A percentile compares a stretch with the other conserved stretches of the same genome.
phyloP scores from a whole-genome alignment of 139 green algal species.

The Chlamydomonas urium region DNA sequence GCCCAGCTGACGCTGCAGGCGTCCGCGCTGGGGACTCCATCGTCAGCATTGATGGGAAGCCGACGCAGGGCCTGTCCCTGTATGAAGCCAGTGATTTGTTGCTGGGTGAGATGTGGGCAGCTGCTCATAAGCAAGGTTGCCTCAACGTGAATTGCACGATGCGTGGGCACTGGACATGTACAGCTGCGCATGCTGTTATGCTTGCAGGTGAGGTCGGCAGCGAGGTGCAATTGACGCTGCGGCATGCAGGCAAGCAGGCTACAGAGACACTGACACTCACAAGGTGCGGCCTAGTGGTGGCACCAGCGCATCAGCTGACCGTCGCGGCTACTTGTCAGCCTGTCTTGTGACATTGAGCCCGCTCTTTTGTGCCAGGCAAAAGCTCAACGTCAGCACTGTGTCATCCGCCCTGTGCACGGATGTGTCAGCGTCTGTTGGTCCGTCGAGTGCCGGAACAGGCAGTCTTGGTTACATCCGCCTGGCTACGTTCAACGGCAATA shows the following conservation, averaged over 20 bases:
- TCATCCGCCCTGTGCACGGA: conserved; percentile 53
- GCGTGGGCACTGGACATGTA: too few relatives aligned
- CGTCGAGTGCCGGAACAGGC: background rate
- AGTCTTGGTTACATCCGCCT: conserved; percentile 82
- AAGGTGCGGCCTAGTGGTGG: background rate
- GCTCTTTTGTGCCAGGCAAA: conserved; percentile 1
- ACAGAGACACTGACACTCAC: conserved; percentile 25
- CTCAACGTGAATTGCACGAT: too few relatives aligned
- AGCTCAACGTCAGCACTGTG: conserved; percentile 75
- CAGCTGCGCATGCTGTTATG: background rate
- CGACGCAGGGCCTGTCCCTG: conserved; percentile 65
- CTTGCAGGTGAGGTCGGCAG: background rate
- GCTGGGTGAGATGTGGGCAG: conserved; percentile 54
- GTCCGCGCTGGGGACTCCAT: conserved; percentile 79
- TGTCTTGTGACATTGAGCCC: too few relatives aligned
- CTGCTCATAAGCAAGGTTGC: too few relatives aligned
- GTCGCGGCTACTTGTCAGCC: too few relatives aligned
- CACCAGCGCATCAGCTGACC: too few relatives aligned
- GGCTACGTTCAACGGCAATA: conserved; percentile 83
- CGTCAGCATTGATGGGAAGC: conserved; percentile 66
- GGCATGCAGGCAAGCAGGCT: conserved; percentile 7
- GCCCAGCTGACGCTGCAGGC: conserved; percentile 82
- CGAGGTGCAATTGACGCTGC: background rate
- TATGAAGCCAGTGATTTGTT: conserved; percentile 84
- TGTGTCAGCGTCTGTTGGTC: conserved; percentile 13